A percentile compares a stretch with the other conserved stretches of the same genome.
Evolutionary conservation across 139 green algal genomes (phyloP).

Genomic region (Chlorella sorokiniana): DNA sequence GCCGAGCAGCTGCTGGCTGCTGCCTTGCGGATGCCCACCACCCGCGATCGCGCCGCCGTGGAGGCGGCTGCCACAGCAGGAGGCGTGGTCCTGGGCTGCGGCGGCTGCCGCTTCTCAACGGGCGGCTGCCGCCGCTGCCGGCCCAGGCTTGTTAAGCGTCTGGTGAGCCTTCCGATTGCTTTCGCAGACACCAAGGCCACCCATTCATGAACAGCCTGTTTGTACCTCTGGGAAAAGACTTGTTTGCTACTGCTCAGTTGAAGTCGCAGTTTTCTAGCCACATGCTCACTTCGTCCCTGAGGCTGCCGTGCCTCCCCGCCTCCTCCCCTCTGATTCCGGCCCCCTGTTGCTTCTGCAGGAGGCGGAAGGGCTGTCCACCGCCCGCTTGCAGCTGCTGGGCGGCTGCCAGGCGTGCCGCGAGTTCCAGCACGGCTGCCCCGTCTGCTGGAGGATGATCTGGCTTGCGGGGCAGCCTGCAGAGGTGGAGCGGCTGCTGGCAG

Average conservation of each 20-base stretch:
- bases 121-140: constrained; percentile 16
- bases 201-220: too few relatives aligned
- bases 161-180: too few relatives aligned
- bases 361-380: neutral
- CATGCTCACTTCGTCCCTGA: too few relatives aligned
- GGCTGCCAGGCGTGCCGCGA: neutral
- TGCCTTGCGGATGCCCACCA: neutral
- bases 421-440: neutral
- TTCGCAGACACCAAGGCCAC: too few relatives aligned
- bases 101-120: constrained; percentile 13
- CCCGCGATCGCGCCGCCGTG: neutral
- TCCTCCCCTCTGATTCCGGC: neutral
- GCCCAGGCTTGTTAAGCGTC: neutral
- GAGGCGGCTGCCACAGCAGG: neutral
- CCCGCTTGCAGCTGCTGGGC: constrained; percentile 6
- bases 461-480: neutral
- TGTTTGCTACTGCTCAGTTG: too few relatives aligned
- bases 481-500: neutral
- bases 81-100: constrained; percentile 7
- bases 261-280: too few relatives aligned
- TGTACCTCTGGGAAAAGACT: too few relatives aligned
- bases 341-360: neutral
- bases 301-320: neutral
- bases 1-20: neutral
- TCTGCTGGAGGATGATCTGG: constrained; percentile 8